phyloP scores from a whole-genome alignment of 441 rosid genomes.

The Erodium moschatum region DNA sequence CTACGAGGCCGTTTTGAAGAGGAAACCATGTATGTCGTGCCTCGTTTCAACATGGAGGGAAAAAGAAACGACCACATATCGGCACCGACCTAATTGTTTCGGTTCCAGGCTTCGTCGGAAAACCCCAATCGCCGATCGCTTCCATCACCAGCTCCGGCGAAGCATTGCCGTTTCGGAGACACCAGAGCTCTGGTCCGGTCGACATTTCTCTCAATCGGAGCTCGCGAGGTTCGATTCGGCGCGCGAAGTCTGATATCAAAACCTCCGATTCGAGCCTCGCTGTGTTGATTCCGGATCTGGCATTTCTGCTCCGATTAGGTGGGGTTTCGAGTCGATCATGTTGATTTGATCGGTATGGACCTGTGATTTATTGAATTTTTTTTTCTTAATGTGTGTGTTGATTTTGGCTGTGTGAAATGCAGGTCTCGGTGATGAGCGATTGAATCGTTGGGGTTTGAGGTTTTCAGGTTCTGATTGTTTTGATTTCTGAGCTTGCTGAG shows the following conservation, averaged over 20 bases:
- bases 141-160: background rate
- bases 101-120: background rate
- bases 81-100: background rate
- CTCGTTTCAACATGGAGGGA: background rate
- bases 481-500: conserved; percentile 14
- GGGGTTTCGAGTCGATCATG: background rate
- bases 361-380: background rate
- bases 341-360: background rate
- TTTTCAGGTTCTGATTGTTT: background rate
- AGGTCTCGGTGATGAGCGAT: conserved; percentile 3
- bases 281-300: background rate
- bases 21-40: background rate
- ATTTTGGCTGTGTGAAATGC: background rate
- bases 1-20: background rate
- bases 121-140: conserved; percentile 3
- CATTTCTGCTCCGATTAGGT: background rate
- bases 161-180: background rate
- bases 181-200: background rate
- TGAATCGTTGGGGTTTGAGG: background rate
- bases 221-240: background rate
- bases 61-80: background rate
- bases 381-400: background rate
- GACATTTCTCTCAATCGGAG: conserved; percentile 3
- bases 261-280: background rate
- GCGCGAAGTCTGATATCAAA: background rate